Base-by-base conservation (phyloP, 768 basidiomycete species). In the Lenzites betulinus region DNA sequence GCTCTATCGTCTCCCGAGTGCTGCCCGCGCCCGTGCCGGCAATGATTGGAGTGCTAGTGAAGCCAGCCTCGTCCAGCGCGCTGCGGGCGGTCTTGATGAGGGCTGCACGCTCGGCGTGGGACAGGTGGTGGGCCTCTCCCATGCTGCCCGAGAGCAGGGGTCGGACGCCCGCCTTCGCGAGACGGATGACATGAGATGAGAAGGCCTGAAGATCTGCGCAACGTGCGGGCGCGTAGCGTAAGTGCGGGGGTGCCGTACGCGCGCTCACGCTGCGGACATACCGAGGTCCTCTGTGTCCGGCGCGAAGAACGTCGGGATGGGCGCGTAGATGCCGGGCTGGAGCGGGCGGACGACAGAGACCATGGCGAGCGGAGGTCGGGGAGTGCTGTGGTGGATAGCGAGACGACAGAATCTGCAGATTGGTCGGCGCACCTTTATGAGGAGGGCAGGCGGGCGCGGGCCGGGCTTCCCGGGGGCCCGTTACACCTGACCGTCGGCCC, bases 241-340 rank as follows among this genome's bases (percentile, higher is more conserved):
- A 30, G 41, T 8, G 2, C 25, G 28, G 30, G 46, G n/a, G 7
- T 15, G 16, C 22, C 5, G 53, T 26, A 60, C 20, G 9, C 22
- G 8, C 12, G 44, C 6, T 54, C 35, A 51, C 33, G 51, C 23
- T 18, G 13, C 23, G 46, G 41, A 78, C 84, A 66, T 68, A 92
- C 93, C 93, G 58, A 96, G 81, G 66, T 95, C 92, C 73, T 95
- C 90, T 46, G 86, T 82, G 41, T 80, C 81, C 3, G 80, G 79
- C 23, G 85, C 72, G 78, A 93, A 95, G 77, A 95, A 95, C 20
- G 92, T 85, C 38, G 88, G 92, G 66, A 96, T 83, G 36, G 95
- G 95, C 11, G 90, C 88, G 74, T 83, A 95, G 56, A 96, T 83
- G 46, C 94, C 93, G 26, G 91, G 73, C 59, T 78, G 82, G 64